These are phyloP conservation scores for Saturnispora mendoncae DNA, from an alignment of 805 yeast species.

Conservation along the genomic window DNA sequence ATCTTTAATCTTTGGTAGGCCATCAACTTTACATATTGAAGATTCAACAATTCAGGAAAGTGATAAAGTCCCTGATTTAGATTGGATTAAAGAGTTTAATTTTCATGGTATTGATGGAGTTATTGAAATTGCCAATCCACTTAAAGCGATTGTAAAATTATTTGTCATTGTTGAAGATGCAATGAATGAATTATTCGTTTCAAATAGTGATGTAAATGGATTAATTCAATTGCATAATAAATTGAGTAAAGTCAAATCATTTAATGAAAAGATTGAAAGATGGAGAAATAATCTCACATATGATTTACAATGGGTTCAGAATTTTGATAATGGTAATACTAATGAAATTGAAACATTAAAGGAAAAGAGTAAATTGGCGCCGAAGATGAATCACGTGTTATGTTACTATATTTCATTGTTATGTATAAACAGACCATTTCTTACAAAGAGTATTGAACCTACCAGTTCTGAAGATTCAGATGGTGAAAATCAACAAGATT, in stretches of 20 bases:
- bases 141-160: conserved; percentile 34
- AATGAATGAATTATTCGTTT: conserved; percentile 35
- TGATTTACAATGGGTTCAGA: conserved; percentile 39
- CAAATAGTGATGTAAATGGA: not conserved
- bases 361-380: conserved; percentile 42
- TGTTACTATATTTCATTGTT: conserved; percentile 49
- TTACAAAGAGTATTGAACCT: not conserved
- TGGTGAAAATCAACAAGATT: not conserved
- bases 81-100: conserved; percentile 52
- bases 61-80: conserved; percentile 50
- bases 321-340: conserved; percentile 14
- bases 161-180: conserved; percentile 38
- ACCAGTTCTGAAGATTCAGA: not conserved
- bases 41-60: conserved; percentile 56
- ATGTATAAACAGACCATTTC: conserved; percentile 55
- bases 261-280: conserved; percentile 11
- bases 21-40: conserved; percentile 43
- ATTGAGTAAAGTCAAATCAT: conserved; percentile 3
- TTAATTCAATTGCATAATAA: not conserved
- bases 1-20: conserved; percentile 50
- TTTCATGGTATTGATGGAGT: conserved; percentile 26
- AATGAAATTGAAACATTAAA: conserved; percentile 24
- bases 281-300: conserved; percentile 46
- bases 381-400: conserved; percentile 40
- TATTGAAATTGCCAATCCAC: conserved; percentile 34